Conservation (phyloP, 495 filamentous ascomycete genomes). For the Bryoglossum gracile region DNA sequence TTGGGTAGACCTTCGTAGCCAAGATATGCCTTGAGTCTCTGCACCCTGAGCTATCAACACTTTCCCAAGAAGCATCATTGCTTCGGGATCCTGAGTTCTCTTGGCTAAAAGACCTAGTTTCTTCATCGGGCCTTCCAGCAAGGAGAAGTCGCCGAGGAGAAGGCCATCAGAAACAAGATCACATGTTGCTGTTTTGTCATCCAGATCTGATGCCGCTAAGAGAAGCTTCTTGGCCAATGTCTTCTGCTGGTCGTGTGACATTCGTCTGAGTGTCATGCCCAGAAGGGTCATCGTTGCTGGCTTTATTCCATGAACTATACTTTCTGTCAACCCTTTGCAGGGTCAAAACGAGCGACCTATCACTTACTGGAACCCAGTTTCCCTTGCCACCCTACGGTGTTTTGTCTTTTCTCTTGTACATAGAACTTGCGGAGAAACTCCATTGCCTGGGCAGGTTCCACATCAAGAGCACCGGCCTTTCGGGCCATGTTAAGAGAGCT, state of each 20-base stretch:
- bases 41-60: constrained; percentile 1
- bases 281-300: constrained; percentile 12
- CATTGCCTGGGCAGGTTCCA: constrained; percentile 9
- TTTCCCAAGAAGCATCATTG: constrained; percentile 20
- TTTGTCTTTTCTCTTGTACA: constrained; percentile 2
- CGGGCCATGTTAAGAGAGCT: constrained; percentile 10
- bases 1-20: constrained; percentile 15
- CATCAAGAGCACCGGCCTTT: constrained; percentile 17
- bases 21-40: constrained; percentile 13
- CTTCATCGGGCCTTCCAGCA: constrained; percentile 5
- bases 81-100: constrained; percentile 13
- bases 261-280: constrained; percentile 9
- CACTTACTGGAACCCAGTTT: too few relatives aligned
- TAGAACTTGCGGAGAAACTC: constrained; percentile 13
- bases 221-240: constrained; percentile 11
- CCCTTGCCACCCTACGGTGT: too few relatives aligned
- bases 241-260: background rate
- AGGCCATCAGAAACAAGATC: constrained; percentile 12
- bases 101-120: constrained; percentile 15
- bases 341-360: too few relatives aligned
- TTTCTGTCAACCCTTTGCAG: too few relatives aligned
- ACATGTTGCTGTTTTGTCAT: constrained; percentile 20
- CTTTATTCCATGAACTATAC: constrained; percentile 12
- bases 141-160: background rate
- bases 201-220: constrained; percentile 16